Evolutionary conservation across 2,329 filamentous ascomycete species (phyloP), one percentile per base, ranked within the genome.

Genomic region (Juglanconis juglandina): DNA sequence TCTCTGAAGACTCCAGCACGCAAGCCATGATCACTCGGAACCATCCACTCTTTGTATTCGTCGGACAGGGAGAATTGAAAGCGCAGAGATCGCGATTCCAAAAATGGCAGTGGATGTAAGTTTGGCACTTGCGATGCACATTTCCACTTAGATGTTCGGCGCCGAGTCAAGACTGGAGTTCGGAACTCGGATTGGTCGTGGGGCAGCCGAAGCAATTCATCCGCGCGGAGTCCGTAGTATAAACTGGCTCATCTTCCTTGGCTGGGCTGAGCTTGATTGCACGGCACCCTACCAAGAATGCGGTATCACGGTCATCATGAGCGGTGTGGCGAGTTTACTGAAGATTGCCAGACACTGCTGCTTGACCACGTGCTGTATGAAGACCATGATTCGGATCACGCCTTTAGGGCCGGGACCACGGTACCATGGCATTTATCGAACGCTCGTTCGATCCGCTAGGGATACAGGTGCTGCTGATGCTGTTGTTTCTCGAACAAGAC

Each of bases 61-160:
- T 42, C 39, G 9, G n/a, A 42, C 10, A 42, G 39, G 4, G 39
- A 42, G 10, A 5, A 42, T 42, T 10, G 39, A 4, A 14, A 10
- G 39, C 39, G 9, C 24, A 47, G 14, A 47, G n/a, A 14, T 47
- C 44, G n/a, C 39, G 10, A 42, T 4, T 42, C 10, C 39, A 14
- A 42, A 42, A 14, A 17, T 17, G 10, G 39, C 39, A 42, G 5
- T 42, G n/a, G 4, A 46, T 24, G 9, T 4, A 17, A 47, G 14
- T 10, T 47, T 47, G 44, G 44, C 44, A 47, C 44, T 47, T 47
- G 44, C n/a, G 44, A 47, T 30, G 44, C 14, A 47, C 44, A 30
- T 30, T 10, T 47, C 44, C 44, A 47, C n/a, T 47, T 6, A 47
- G 42, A 60, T 62, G 60, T 30, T 17, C 53, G 59, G 39, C 9